Evolutionary conservation across 1,139 yeast genomes (phyloP).

Genomic region (Protomyces macrosporus): DNA sequence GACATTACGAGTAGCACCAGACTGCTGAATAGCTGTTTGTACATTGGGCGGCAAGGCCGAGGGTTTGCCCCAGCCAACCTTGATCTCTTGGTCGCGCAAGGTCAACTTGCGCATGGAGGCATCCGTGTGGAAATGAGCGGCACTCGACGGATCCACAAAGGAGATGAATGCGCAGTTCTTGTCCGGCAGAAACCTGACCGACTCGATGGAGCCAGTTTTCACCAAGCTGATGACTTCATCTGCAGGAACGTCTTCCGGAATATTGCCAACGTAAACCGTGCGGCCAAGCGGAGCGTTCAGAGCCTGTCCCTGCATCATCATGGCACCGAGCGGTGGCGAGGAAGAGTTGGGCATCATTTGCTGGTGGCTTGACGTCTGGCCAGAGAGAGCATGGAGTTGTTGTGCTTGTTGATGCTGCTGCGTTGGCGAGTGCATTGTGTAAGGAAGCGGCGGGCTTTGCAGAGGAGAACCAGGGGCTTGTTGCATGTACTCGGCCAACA

Average conservation of each 20-base stretch:
- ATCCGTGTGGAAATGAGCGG: constrained; percentile 52
- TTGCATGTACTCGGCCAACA: neutral
- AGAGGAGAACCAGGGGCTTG: constrained; percentile 1
- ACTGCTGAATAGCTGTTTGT: constrained; percentile 66
- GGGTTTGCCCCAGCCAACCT: constrained; percentile 38
- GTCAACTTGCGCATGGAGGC: constrained; percentile 44
- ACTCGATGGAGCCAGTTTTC: constrained; percentile 76
- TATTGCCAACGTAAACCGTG: constrained; percentile 84
- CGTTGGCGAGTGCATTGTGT: neutral
- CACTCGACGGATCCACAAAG: constrained; percentile 46
- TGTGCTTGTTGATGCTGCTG: neutral
- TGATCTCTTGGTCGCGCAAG: constrained; percentile 46
- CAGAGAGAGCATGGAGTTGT: neutral
- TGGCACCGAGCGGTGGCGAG: neutral
- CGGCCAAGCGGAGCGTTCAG: constrained; percentile 41
- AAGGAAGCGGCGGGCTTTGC: constrained; percentile 10
- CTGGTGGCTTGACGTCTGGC: neutral
- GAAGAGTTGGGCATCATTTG: neutral
- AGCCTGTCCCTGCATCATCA: neutral
- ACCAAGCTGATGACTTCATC: constrained; percentile 18
- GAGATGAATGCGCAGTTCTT: constrained; percentile 46
- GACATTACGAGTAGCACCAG: constrained; percentile 88
- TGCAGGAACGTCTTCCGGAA: constrained; percentile 54
- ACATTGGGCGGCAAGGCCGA: constrained; percentile 50
- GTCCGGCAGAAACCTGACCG: constrained; percentile 50